A percentile compares a stretch with the other conserved stretches of the same genome.
Conservation (phyloP, 257 asterid species). For the Scutellaria minor region DNA sequence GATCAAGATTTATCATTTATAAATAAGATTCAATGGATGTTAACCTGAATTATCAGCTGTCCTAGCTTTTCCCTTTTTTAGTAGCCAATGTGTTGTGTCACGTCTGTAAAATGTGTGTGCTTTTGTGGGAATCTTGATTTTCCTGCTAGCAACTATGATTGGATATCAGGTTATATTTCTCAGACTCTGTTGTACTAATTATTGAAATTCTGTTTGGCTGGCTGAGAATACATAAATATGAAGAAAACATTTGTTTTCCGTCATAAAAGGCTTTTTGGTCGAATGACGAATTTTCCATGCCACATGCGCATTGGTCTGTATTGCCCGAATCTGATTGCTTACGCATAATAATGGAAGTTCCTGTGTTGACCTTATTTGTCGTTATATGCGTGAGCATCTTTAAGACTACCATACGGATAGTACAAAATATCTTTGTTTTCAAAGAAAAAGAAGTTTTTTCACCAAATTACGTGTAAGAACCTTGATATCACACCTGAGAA, state of each 20-base stretch:
- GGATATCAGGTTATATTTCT: conserved; percentile 8
- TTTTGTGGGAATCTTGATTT: conserved; percentile 13
- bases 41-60: conserved; percentile 2
- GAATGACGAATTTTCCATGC: neutral
- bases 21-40: conserved; percentile 1
- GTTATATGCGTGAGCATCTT: conserved; percentile 5
- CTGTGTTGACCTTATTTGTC: conserved; percentile 23
- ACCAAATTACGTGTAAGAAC: neutral
- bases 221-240: neutral
- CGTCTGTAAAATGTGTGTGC: neutral
- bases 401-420: conserved; percentile 13
- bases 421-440: neutral
- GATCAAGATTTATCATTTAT: conserved; percentile 18
- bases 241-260: neutral
- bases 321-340: conserved; percentile 17
- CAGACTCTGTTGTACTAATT: neutral
- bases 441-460: neutral
- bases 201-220: conserved; percentile 18
- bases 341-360: conserved; percentile 25
- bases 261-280: conserved; percentile 12
- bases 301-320: neutral
- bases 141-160: neutral
- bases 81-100: neutral
- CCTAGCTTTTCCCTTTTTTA: neutral
- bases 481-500: neutral